phyloP scores from a whole-genome alignment of 1,139 yeast genomes.

The Nakaseomyces uthaithaninus region DNA sequence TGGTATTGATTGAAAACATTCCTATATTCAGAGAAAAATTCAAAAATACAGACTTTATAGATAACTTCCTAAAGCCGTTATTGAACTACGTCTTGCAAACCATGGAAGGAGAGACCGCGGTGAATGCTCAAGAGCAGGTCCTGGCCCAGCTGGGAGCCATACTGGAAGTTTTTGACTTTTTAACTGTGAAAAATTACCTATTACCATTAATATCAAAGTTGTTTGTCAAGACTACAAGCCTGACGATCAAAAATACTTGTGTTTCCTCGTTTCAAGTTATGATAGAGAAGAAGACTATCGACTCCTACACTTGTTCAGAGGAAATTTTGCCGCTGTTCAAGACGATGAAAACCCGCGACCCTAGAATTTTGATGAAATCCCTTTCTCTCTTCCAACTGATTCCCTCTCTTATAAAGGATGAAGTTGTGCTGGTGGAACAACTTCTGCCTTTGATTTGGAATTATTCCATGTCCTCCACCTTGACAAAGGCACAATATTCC shows the following conservation, averaged over 20 bases:
- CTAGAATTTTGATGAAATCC: slow-evolving; percentile 52
- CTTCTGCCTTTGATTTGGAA: slow-evolving; percentile 45
- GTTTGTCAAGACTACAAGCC: slow-evolving; percentile 74
- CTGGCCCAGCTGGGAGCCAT: slow-evolving; percentile 41
- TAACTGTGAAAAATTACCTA: slow-evolving; percentile 62
- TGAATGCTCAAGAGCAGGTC: slow-evolving; percentile 49
- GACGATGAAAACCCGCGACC: slow-evolving; percentile 69
- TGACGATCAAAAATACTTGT: slow-evolving; percentile 67
- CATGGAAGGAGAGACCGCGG: slow-evolving; percentile 18
- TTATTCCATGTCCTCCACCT: slow-evolving; percentile 40
- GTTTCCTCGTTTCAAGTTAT: slow-evolving; percentile 55
- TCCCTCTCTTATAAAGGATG: slow-evolving; percentile 36
- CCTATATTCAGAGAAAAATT: slow-evolving; percentile 45
- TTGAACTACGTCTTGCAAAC: slow-evolving; percentile 23
- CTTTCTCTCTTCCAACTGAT: slow-evolving; percentile 45
- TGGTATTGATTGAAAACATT: slow-evolving; percentile 50
- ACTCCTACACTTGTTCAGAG: slow-evolving; percentile 64
- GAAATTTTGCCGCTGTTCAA: slow-evolving; percentile 69
- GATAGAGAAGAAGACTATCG: slow-evolving; percentile 54
- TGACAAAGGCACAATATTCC: slow-evolving; percentile 37
- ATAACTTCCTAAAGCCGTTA: slow-evolving; percentile 35
- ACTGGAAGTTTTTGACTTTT: slow-evolving; percentile 52
- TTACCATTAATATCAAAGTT: slow-evolving; percentile 65
- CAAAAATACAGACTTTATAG: slow-evolving; percentile 36
- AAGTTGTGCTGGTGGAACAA: slow-evolving; percentile 35